Percentiles rank a stretch among this genome's conserved stretches.
Conservation (phyloP, 2,329 filamentous ascomycete species). For the Fusarium drepaniforme region DNA sequence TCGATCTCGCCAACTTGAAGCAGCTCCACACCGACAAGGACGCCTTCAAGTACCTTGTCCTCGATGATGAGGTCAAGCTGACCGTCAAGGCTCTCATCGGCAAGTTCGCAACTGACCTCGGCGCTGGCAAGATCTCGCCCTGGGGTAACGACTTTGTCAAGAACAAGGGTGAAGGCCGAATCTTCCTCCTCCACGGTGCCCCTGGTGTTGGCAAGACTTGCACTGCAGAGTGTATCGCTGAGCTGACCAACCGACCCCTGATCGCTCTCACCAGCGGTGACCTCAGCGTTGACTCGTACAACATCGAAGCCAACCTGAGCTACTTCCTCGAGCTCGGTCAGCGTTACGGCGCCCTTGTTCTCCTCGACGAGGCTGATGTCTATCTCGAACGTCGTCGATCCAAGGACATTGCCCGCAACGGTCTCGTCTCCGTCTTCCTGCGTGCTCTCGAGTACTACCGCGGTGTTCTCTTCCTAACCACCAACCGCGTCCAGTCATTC, state of each 20-base stretch:
- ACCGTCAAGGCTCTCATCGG: slow-evolving; percentile 62
- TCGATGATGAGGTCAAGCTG: slow-evolving; percentile 61
- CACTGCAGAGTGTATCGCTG: slow-evolving; percentile 67
- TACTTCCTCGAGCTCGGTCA: slow-evolving; percentile 63
- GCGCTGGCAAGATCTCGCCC: slow-evolving; percentile 54
- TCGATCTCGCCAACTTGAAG: slow-evolving; percentile 54
- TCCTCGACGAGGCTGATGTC: slow-evolving; percentile 72
- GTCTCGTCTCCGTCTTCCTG: slow-evolving; percentile 62
- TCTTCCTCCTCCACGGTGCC: slow-evolving; percentile 64
- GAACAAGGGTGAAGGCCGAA: slow-evolving; percentile 63
- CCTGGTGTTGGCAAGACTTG: slow-evolving; percentile 70
- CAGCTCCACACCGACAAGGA: slow-evolving; percentile 59
- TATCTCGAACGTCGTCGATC: slow-evolving; percentile 66
- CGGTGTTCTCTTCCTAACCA: slow-evolving; percentile 64
- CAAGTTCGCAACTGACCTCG: slow-evolving; percentile 55
- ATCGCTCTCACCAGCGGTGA: slow-evolving; percentile 64
- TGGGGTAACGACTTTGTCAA: slow-evolving; percentile 62
- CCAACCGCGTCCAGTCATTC: slow-evolving; percentile 61
- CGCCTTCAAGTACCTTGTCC: slow-evolving; percentile 63
- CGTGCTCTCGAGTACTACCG: slow-evolving; percentile 65
- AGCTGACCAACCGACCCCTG: slow-evolving; percentile 63
- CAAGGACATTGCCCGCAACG: slow-evolving; percentile 59
- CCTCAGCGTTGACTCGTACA: slow-evolving; percentile 53
- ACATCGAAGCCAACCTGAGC: slow-evolving; percentile 58
- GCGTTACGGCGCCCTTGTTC: slow-evolving; percentile 63